Conservation (phyloP, 208 protist genomes). For the Crithidia acanthocephali region DNA sequence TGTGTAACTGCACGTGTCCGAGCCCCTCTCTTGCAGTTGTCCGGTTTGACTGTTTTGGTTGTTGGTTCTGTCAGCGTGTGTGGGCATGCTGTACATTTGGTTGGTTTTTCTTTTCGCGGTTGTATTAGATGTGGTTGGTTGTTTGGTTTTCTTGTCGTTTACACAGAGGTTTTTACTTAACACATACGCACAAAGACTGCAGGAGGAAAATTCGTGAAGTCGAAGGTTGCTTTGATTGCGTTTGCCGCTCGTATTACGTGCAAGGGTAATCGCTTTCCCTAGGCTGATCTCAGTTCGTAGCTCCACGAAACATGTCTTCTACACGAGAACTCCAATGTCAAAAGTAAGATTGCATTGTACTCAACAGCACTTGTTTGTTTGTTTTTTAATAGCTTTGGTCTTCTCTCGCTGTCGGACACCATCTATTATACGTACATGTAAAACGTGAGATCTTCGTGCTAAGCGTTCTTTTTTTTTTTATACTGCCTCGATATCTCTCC, state of each 20-base stretch:
- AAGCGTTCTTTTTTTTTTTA: no score
- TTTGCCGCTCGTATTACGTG: background rate
- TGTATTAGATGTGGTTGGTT: background rate
- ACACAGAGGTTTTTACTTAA: constrained; percentile 1
- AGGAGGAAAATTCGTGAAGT: background rate
- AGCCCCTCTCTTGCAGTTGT: background rate
- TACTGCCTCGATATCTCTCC: background rate
- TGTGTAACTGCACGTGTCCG: background rate
- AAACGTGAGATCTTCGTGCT: no score
- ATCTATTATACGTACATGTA: background rate
- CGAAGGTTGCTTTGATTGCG: background rate
- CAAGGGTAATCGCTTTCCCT: no score
- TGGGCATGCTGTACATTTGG: background rate
- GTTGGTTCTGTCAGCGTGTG: background rate
- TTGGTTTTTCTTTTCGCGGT: background rate
- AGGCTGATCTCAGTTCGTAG: no score
- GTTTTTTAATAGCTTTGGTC: no score
- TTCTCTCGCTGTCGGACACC: background rate
- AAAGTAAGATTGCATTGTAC: no score
- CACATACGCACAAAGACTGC: background rate
- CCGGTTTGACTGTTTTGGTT: background rate
- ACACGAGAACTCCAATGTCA: no score
- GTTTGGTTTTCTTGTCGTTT: constrained; percentile 3
- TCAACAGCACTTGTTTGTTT: no score
- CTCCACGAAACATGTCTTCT: no score